Conservation (phyloP, 2,329 filamentous ascomycete genomes). For the Chrysosporium queenslandicum region DNA sequence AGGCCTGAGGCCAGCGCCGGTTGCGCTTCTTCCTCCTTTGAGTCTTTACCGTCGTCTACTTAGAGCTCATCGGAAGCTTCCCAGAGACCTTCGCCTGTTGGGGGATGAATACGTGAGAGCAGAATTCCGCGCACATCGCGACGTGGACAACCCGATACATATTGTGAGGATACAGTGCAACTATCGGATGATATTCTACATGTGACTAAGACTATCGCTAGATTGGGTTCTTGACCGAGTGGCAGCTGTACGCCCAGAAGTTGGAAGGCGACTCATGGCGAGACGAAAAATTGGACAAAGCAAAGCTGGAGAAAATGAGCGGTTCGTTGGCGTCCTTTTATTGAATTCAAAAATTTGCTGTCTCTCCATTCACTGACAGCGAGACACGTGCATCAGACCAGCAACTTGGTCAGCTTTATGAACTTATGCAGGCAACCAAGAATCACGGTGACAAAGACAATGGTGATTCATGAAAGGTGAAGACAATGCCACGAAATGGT, state of each 20-base stretch:
- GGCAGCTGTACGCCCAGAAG: slow-evolving; percentile 90
- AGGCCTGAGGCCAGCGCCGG: slow-evolving; percentile 38
- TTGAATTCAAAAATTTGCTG: not conserved
- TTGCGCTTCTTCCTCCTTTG: slow-evolving; percentile 75
- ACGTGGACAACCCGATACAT: slow-evolving; percentile 82
- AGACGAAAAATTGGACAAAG: slow-evolving; percentile 71
- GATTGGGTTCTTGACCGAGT: slow-evolving; percentile 94
- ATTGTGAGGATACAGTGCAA: slow-evolving; percentile 51
- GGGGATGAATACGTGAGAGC: slow-evolving; percentile 90
- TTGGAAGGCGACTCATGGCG: slow-evolving; percentile 80
- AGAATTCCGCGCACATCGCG: slow-evolving; percentile 76
- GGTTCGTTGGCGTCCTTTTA: slow-evolving; percentile 46
- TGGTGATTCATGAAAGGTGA: slow-evolving; percentile 11
- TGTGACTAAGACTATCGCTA: slow-evolving; percentile 29
- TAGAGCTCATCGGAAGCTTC: slow-evolving; percentile 73
- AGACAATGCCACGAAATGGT: not conserved
- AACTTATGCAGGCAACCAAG: slow-evolving; percentile 76
- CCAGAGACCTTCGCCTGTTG: slow-evolving; percentile 62
- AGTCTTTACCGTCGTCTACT: slow-evolving; percentile 81
- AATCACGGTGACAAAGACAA: slow-evolving; percentile 36
- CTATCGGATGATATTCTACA: not conserved
- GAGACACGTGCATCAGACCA: slow-evolving; percentile 52
- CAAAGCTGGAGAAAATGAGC: slow-evolving; percentile 87
- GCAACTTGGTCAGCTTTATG: slow-evolving; percentile 86
- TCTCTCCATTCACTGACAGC: slow-evolving; percentile 10